phyloP scores from a whole-genome alignment of 2,329 filamentous ascomycete genomes.

The Helotiales sp. region DNA sequence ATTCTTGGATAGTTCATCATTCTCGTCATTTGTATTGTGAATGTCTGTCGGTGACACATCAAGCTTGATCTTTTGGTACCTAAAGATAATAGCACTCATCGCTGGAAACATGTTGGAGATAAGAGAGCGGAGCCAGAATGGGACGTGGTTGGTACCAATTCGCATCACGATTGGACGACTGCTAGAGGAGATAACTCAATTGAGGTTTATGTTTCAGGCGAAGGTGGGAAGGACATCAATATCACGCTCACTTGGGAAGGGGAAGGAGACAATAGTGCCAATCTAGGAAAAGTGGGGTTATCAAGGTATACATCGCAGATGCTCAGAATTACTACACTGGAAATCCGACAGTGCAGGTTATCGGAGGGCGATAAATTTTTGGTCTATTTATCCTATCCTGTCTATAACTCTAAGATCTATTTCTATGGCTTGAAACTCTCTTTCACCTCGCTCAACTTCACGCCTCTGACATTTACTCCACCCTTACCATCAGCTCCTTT shows the following conservation, averaged over 20 bases:
- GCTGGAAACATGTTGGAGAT: not conserved
- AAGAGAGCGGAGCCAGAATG: not conserved
- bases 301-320: not conserved
- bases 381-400: not conserved
- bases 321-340: not conserved
- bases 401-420: not conserved
- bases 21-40: too few relatives aligned
- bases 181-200: not conserved
- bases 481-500: not conserved
- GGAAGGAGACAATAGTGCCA: not conserved
- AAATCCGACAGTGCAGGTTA: not conserved
- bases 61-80: too few relatives aligned
- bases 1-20: too few relatives aligned
- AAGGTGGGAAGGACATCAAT: conserved; percentile 2
- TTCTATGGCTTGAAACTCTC: conserved; percentile 21
- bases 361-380: not conserved
- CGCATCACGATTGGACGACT: not conserved
- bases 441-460: conserved; percentile 23
- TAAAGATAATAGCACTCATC: too few relatives aligned
- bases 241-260: not conserved
- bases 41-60: too few relatives aligned
- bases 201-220: conserved; percentile 3
- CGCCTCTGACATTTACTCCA: conserved; percentile 11
- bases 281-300: not conserved
- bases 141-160: not conserved